Evolutionary conservation across 179 eudicot species (phyloP), one percentile per base, ranked within the genome.

Genomic region (Beta lomatogona): DNA sequence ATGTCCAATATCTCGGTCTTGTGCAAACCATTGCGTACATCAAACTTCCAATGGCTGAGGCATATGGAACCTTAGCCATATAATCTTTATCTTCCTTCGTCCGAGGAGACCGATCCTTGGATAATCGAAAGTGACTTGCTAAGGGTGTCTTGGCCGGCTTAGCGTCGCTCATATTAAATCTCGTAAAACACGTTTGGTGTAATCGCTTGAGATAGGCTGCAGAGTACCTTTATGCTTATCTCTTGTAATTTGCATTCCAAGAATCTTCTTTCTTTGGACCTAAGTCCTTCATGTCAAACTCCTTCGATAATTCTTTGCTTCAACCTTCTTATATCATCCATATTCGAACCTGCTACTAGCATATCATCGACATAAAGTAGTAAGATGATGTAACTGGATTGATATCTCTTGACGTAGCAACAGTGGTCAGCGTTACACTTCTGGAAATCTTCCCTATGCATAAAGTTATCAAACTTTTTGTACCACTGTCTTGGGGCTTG

Each of bases 301-400:
- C 74, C 28, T 71, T 71, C 9, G 74, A 71, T 31, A 71, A 71
- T 71, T 71, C 2, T n/a, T n/a, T 44, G 28, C 28, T 71, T 71
- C 50, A 71, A 48, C 74, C 74, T 19, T 45, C 15, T 48, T 6
- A 44, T 71, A 71, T 71, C 74, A 71, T 71, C 55, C 74, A 71
- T 71, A 21, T 71, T 10, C 28, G 55, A 8, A 36, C 41, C 41
- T 36, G 41, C 41, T 71, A 71, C 74, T 71, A 71, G n/a, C 57
- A 15, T 69, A 19, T 69, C 73, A 69, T 41, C 53, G 22, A 69
- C 53, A 41, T 69, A 69, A 11, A 64, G 44, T 36, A 67, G 71
- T 67, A 67, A 67, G 71, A 67, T 67, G 48, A 67, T 67, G 25
- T 45, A 71, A 71, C 74, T 71, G 14, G 74, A 46, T 11, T n/a